These are phyloP conservation scores for Pestalotiopsis sp. DNA, from an alignment of 2,329 filamentous ascomycete species.

Conservation along the genomic window DNA sequence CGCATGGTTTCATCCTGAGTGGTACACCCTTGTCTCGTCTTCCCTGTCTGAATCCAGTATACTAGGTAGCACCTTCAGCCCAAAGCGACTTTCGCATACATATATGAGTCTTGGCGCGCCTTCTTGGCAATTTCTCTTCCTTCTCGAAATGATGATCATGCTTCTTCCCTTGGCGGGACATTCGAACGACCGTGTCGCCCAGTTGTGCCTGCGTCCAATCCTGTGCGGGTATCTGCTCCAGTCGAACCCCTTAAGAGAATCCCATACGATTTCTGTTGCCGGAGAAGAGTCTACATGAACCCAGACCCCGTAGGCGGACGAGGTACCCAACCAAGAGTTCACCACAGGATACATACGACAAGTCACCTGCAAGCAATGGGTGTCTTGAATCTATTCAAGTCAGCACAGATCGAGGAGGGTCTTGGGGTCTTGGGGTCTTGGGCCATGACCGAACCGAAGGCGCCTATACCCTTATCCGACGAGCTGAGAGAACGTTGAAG, in stretches of 20 bases:
- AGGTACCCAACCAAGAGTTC: too few relatives aligned
- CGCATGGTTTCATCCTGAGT: background rate
- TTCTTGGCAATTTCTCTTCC: background rate
- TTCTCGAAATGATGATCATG: background rate
- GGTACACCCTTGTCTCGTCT: background rate
- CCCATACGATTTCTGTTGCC: too few relatives aligned
- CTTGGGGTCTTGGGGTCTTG: too few relatives aligned
- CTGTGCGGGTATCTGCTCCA: background rate
- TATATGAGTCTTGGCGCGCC: conserved; percentile 10
- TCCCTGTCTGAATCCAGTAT: background rate
- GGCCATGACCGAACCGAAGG: too few relatives aligned
- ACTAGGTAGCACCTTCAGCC: background rate
- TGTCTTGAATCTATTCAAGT: too few relatives aligned
- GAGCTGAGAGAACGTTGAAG: background rate
- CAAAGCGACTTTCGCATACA: background rate
- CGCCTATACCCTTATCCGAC: background rate
- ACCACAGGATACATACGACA: too few relatives aligned
- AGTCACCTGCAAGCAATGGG: too few relatives aligned
- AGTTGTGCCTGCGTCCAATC: background rate
- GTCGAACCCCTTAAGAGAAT: too few relatives aligned
- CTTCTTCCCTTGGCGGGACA: background rate
- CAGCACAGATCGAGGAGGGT: too few relatives aligned
- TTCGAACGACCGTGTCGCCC: background rate
- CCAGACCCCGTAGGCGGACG: too few relatives aligned
- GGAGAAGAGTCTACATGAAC: too few relatives aligned